A percentile compares a stretch with the other conserved stretches of the same genome.
Evolutionary conservation across 192 early-diverging fungal species (phyloP).

Genomic region (Geosiphon pyriformis): DNA sequence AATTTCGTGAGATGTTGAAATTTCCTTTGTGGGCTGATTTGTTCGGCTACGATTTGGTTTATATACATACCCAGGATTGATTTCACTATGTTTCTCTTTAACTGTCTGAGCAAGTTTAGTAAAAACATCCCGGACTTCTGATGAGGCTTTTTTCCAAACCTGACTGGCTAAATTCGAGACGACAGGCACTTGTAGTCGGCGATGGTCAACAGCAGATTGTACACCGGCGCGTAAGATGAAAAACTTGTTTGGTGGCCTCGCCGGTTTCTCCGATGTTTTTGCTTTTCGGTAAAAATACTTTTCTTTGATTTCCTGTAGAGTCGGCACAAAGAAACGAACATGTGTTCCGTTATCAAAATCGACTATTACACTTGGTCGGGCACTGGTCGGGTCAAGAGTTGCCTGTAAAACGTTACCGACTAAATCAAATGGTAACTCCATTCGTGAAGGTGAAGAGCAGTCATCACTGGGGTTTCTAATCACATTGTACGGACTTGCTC

Average conservation of each 20-base stretch:
- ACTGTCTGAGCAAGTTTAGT: constrained; percentile 9
- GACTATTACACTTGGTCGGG: not conserved
- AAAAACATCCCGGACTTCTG: constrained; percentile 11
- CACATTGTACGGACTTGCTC: no score
- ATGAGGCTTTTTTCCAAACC: constrained; percentile 15
- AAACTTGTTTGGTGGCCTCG: constrained; percentile 19
- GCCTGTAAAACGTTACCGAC: not conserved
- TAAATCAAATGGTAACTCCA: no score
- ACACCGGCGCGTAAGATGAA: constrained; percentile 17
- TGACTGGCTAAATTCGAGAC: constrained; percentile 12
- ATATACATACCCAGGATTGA: constrained; percentile 19
- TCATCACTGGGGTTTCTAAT: no score
- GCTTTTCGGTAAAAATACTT: constrained; percentile 14
- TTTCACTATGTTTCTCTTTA: constrained; percentile 12
- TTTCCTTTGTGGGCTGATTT: no score
- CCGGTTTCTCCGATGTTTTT: constrained; percentile 14
- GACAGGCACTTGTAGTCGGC: constrained; percentile 15
- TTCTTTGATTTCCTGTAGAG: constrained; percentile 9
- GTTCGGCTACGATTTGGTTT: constrained; percentile 6
- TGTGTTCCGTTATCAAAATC: not conserved
- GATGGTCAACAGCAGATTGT: constrained; percentile 2
- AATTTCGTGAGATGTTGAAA: no score
- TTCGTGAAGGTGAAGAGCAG: no score
- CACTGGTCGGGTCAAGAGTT: not conserved
- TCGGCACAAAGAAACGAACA: constrained; percentile 6